Conservation (phyloP, 768 basidiomycete species). For the Daedalea quercina region DNA sequence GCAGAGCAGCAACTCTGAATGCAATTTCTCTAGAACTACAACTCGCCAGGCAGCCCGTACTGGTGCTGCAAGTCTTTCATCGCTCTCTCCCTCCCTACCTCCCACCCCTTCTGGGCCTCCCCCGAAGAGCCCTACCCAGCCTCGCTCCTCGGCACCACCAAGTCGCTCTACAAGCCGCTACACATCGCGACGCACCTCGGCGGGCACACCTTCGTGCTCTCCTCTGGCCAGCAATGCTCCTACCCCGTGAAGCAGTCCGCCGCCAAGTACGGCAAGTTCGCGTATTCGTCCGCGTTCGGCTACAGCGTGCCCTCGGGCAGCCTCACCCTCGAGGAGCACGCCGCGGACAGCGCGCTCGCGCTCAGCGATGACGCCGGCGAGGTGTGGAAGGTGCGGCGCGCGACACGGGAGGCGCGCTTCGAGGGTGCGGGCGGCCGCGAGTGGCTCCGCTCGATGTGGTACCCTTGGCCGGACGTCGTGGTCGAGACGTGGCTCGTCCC, state of each 20-base stretch:
- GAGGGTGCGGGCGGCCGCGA: conserved; percentile 37
- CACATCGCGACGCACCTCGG: conserved; percentile 61
- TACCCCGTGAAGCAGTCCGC: conserved; percentile 75
- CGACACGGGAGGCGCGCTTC: conserved; percentile 53
- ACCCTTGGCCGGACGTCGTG: conserved; percentile 64
- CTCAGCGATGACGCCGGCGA: conserved; percentile 67
- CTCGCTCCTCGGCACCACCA: conserved; percentile 37
- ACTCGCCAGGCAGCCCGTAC: conserved; percentile 72
- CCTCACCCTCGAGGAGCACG: conserved; percentile 63
- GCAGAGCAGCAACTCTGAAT: background rate
- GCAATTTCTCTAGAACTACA: conserved; percentile 47
- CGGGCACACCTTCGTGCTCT: conserved; percentile 64
- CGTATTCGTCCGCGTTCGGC: conserved; percentile 73
- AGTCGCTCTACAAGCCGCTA: conserved; percentile 52
- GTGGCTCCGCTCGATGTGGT: conserved; percentile 66
- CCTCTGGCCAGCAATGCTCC: conserved; percentile 73
- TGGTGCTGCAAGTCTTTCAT: conserved; percentile 80
- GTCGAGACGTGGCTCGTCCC: conserved; percentile 75
- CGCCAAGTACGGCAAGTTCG: conserved; percentile 74
- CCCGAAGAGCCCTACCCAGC: conserved; percentile 61
- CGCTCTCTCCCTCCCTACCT: conserved; percentile 52
- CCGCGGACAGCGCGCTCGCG: conserved; percentile 65
- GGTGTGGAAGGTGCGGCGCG: conserved; percentile 63
- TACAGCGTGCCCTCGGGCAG: conserved; percentile 62
- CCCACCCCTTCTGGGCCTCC: conserved; percentile 68